Conservation (phyloP, 371 early-diverging fungal species). For the Syncephalastrum racemosum region DNA sequence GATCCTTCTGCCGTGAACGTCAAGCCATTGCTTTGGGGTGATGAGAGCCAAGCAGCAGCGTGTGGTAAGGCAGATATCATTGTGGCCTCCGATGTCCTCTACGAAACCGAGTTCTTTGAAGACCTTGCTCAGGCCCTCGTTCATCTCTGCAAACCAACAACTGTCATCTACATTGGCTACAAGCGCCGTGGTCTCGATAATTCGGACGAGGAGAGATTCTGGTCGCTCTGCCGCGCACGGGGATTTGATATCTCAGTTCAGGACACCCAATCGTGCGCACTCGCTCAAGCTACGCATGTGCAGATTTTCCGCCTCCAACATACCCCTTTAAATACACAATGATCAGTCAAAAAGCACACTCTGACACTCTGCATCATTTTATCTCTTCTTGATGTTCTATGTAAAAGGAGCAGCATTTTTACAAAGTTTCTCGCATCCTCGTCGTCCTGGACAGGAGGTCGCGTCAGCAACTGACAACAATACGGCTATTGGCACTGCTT, state of each 20-base stretch:
- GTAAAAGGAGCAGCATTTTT: conserved; percentile 36
- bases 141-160: conserved; percentile 37
- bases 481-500: too few species aligned
- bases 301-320: conserved; percentile 34
- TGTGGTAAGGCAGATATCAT: conserved; percentile 50
- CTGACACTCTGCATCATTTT: not conserved
- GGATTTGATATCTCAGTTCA: conserved; percentile 7
- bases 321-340: conserved; percentile 10
- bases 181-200: conserved; percentile 50
- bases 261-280: not conserved
- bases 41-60: conserved; percentile 17
- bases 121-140: conserved; percentile 48
- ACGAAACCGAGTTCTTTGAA: conserved; percentile 51
- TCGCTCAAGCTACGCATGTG: conserved; percentile 28
- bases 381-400: conserved; percentile 31
- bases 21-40: conserved; percentile 35
- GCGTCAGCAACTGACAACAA: too few species aligned
- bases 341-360: too few species aligned
- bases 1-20: conserved; percentile 8
- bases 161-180: conserved; percentile 59
- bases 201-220: conserved; percentile 45
- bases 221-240: conserved; percentile 34
- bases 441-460: too few species aligned
- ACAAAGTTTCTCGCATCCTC: not conserved
- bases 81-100: conserved; percentile 63